A percentile compares a stretch with the other conserved stretches of the same genome.
These are phyloP conservation scores for Jaenimonas drosophilae DNA, from an alignment of 208 protist genomes.

Conservation along the genomic window DNA sequence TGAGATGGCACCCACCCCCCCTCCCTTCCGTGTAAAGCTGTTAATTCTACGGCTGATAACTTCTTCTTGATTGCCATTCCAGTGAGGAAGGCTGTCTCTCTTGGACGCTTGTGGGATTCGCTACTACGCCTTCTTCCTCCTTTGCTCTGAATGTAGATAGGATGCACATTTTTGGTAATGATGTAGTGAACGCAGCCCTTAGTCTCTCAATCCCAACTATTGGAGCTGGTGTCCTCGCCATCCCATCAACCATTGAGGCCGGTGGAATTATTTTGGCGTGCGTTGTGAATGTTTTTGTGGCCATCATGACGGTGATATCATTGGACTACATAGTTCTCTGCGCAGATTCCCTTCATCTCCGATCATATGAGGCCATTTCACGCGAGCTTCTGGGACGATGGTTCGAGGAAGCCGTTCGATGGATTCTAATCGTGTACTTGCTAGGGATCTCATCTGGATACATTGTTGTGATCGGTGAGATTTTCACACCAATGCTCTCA, in stretches of 20 bases:
- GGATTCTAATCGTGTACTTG: slow-evolving; percentile 66
- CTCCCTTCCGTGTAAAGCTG: neutral
- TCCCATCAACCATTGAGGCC: slow-evolving; percentile 56
- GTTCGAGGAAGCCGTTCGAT: slow-evolving; percentile 53
- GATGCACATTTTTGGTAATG: too few species aligned
- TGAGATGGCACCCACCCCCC: neutral
- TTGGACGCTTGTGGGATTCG: neutral
- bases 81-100: neutral
- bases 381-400: slow-evolving; percentile 44
- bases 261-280: slow-evolving; percentile 44
- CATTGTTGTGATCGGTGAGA: slow-evolving; percentile 67
- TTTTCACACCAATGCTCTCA: slow-evolving; percentile 50
- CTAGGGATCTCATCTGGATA: slow-evolving; percentile 59
- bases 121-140: too few species aligned
- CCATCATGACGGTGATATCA: slow-evolving; percentile 37
- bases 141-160: too few species aligned
- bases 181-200: slow-evolving; percentile 33
- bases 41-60: neutral
- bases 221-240: slow-evolving; percentile 49
- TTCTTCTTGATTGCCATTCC: neutral
- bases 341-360: slow-evolving; percentile 37
- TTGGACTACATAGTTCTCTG: slow-evolving; percentile 76
- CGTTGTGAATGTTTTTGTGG: slow-evolving; percentile 26
- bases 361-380: slow-evolving; percentile 78
- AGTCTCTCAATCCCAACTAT: slow-evolving; percentile 63